A percentile compares a stretch with the other conserved stretches of the same genome.
Conservation (phyloP, 306 rosid species). For the Cucurbita maxima region DNA sequence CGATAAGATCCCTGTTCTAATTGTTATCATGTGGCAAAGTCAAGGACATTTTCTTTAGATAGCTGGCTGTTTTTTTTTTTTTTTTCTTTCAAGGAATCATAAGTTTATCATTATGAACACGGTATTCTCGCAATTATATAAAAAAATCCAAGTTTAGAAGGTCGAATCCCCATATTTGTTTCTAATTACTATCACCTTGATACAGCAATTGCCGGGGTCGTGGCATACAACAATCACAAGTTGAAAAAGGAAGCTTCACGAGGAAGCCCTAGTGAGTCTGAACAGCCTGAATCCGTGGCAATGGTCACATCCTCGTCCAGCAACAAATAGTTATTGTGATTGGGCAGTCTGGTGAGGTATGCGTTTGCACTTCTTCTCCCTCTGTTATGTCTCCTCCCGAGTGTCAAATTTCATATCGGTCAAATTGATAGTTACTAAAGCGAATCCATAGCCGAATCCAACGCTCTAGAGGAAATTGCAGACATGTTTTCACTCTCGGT, state of each 20-base stretch:
- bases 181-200: conserved; percentile 4
- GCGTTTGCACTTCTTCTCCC: conserved; percentile 3
- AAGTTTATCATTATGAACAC: neutral
- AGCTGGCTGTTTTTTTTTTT: too few relatives aligned
- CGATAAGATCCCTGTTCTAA: neutral
- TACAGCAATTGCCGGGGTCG: conserved; percentile 95
- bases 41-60: too few relatives aligned
- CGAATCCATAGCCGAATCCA: neutral
- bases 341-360: conserved; percentile 29
- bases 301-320: conserved; percentile 23
- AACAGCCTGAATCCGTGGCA: conserved; percentile 27
- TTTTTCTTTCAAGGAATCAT: neutral
- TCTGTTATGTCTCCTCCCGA: too few relatives aligned
- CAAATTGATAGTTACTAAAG: neutral
- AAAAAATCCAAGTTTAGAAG: neutral
- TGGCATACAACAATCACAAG: conserved; percentile 83
- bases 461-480: neutral
- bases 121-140: neutral
- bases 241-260: conserved; percentile 59
- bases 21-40: neutral
- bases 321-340: conserved; percentile 32
- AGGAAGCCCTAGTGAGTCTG: conserved; percentile 20
- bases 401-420: neutral
- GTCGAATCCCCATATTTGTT: neutral
- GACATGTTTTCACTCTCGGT: neutral